phyloP scores from a whole-genome alignment of 2,329 filamentous ascomycete genomes.

The Penicillium sp. region DNA sequence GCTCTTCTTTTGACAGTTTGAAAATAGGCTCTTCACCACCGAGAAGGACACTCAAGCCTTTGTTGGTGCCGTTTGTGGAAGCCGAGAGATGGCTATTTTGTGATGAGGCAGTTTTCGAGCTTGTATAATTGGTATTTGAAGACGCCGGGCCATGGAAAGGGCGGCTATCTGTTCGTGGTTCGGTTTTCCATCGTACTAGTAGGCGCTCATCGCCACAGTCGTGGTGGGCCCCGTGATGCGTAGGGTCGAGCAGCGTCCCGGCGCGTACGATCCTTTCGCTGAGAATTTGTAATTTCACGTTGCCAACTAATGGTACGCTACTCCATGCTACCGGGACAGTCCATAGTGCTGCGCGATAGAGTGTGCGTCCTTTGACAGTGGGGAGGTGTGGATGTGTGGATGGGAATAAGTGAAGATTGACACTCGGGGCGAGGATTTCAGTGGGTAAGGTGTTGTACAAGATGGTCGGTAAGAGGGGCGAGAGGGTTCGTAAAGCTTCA shows the following conservation, averaged over 20 bases:
- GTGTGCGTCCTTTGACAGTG: conserved; percentile 83
- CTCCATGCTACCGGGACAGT: conserved; percentile 97
- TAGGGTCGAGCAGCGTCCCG: conserved; percentile 39
- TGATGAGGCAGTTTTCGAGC: conserved; percentile 6
- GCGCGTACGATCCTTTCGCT: conserved; percentile 82
- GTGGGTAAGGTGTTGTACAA: conserved; percentile 61
- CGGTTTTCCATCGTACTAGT: conserved; percentile 84
- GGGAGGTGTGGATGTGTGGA: conserved; percentile 68
- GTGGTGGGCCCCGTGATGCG: conserved; percentile 33
- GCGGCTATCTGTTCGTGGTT: conserved; percentile 37
- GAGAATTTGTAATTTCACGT: conserved; percentile 81
- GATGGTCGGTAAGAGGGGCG: conserved; percentile 61
- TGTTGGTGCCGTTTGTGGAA: conserved; percentile 37
- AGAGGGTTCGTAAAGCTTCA: conserved; percentile 60
- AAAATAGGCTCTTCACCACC: conserved; percentile 54
- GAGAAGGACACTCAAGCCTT: conserved; percentile 49
- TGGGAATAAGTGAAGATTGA: conserved; percentile 64
- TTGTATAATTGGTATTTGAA: conserved; percentile 14
- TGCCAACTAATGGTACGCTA: conserved; percentile 82
- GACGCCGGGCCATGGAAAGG: conserved; percentile 19
- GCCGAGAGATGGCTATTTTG: conserved; percentile 20
- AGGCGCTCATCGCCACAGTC: conserved; percentile 66
- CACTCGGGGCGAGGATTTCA: conserved; percentile 62
- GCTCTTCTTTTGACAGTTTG: conserved; percentile 61
- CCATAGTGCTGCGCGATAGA: conserved; percentile 92